Conservation (phyloP, 371 early-diverging fungal species). For the Choanephora cucurbitarum region DNA sequence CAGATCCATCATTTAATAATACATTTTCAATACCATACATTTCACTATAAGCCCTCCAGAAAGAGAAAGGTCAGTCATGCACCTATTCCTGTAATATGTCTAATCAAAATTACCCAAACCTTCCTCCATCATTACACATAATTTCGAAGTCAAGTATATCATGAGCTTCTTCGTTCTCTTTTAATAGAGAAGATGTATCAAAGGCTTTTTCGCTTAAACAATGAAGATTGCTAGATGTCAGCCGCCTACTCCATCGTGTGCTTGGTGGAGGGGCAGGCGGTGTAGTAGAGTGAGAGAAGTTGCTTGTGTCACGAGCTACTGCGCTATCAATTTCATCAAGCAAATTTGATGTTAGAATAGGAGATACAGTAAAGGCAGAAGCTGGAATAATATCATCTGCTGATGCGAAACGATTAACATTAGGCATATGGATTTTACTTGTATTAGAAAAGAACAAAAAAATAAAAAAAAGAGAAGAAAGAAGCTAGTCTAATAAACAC, state of each 20-base stretch:
- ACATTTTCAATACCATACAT: constrained; percentile 29
- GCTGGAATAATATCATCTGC: background rate
- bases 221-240: background rate
- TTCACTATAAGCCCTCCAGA: constrained; percentile 1
- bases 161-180: background rate
- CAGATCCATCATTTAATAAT: constrained; percentile 23
- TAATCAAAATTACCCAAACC: constrained; percentile 25
- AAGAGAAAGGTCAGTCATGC: background rate
- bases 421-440: background rate
- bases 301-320: background rate
- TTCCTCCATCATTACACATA: constrained; percentile 18
- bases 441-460: background rate
- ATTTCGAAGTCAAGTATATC: constrained; percentile 15
- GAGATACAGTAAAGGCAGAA: background rate
- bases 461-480: background rate
- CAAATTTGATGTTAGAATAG: background rate
- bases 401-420: background rate
- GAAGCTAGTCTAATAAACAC: too few species aligned
- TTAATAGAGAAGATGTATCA: constrained; percentile 3
- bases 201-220: constrained; percentile 9
- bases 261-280: background rate
- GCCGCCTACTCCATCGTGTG: background rate
- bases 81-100: background rate
- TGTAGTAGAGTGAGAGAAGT: background rate
- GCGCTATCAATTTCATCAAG: background rate